These are phyloP conservation scores for Physcia stellaris DNA, from an alignment of 495 filamentous ascomycete species.

Conservation along the genomic window DNA sequence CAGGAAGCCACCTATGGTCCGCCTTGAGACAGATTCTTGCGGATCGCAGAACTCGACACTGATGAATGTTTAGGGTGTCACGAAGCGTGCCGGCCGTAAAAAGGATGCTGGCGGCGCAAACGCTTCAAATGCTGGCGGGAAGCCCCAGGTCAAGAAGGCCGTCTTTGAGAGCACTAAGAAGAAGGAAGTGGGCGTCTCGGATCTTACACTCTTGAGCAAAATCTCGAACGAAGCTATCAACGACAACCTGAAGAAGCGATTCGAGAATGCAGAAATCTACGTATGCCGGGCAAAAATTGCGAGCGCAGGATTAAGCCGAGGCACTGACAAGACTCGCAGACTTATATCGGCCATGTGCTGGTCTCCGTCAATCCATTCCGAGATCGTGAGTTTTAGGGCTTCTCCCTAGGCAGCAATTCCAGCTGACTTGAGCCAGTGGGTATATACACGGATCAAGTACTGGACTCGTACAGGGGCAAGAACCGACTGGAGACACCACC, in stretches of 20 bases:
- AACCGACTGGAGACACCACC: slow-evolving; percentile 92
- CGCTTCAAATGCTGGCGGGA: slow-evolving; percentile 31
- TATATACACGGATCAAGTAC: slow-evolving; percentile 90
- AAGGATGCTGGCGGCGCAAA: slow-evolving; percentile 46
- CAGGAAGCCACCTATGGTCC: no score
- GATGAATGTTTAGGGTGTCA: no score
- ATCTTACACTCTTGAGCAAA: slow-evolving; percentile 94
- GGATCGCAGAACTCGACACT: no score
- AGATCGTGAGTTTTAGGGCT: slow-evolving; percentile 46
- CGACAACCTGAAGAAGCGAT: slow-evolving; percentile 93
- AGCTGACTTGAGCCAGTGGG: slow-evolving; percentile 45
- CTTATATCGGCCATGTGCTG: slow-evolving; percentile 98
- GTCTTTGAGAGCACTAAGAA: slow-evolving; percentile 92
- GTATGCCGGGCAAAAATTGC: slow-evolving; percentile 30
- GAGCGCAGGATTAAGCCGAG: not conserved
- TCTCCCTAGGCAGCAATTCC: not conserved
- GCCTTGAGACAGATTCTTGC: no score
- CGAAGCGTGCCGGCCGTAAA: slow-evolving; percentile 41
- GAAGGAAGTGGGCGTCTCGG: slow-evolving; percentile 97
- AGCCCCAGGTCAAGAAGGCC: slow-evolving; percentile 78
- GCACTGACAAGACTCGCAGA: slow-evolving; percentile 36
- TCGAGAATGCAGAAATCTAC: slow-evolving; percentile 94
- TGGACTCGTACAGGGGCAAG: slow-evolving; percentile 86
- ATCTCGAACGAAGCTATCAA: slow-evolving; percentile 99
- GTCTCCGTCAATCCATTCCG: slow-evolving; percentile 98